These are phyloP conservation scores for Apiosordaria backusii DNA, from an alignment of 495 filamentous ascomycete genomes.

Conservation along the genomic window DNA sequence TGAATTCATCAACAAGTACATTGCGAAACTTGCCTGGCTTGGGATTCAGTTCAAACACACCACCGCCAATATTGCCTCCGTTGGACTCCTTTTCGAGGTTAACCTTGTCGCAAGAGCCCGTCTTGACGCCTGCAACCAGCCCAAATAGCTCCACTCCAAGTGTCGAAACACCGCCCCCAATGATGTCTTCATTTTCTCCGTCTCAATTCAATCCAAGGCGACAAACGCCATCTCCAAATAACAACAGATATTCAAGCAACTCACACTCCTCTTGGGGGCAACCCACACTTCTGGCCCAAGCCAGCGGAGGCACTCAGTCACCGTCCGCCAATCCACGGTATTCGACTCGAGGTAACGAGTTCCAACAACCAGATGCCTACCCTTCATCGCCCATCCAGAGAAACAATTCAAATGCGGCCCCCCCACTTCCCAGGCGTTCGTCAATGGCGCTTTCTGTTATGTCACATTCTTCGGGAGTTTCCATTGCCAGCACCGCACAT, in stretches of 20 bases:
- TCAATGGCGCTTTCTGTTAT: neutral
- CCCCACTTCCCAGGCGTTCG: neutral
- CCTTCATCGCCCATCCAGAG: neutral
- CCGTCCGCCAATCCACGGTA: neutral
- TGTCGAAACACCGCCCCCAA: neutral
- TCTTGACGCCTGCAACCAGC: neutral
- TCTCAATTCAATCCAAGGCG: neutral
- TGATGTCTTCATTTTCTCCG: neutral
- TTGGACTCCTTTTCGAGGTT: conserved; percentile 7
- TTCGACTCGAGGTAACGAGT: neutral
- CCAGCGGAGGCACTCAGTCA: neutral
- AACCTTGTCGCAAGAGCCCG: neutral
- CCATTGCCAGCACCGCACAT: neutral
- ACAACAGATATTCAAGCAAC: neutral
- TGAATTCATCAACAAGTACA: neutral
- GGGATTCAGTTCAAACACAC: neutral
- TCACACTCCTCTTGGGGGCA: neutral
- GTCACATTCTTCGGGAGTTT: neutral
- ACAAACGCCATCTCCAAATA: neutral
- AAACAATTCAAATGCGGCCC: neutral
- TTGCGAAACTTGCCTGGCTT: neutral
- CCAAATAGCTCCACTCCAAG: neutral
- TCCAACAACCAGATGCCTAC: neutral
- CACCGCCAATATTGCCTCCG: neutral
- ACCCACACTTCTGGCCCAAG: neutral